Evolutionary conservation across 495 filamentous ascomycete genomes (phyloP), one percentile per base, ranked within the genome.

Genomic region (Aspergillus panamensis): DNA sequence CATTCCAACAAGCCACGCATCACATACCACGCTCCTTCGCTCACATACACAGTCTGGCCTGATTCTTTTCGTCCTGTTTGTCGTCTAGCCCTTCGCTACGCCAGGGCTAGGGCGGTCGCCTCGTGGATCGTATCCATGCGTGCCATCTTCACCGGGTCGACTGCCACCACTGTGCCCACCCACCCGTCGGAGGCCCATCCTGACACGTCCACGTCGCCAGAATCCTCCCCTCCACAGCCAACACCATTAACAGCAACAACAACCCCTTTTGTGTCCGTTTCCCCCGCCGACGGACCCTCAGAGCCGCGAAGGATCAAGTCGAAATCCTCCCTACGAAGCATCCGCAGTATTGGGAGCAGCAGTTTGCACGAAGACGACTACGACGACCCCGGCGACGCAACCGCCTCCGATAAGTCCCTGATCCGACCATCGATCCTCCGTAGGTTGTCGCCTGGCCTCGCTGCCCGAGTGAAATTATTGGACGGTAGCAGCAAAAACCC

Each of bases 401-500:
- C 53, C 25, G 62, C 56, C 17, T 60, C 65, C 25, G 69, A 74
- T 32, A 74, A 71, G 45, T 65, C 61, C 19, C 58, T 66, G 21
- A 64, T 66, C 17, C 69, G 65, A 14, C 63, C 71, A 30, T 73
- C 69, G 30, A 71, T 79, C 58, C 69, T 77, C 50, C 74, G 75
- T 51, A 73, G 75, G 9, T 59, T 79, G 33, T 90, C 87, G 29
- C 87, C 89, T 42, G 88, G 87, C 20, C 78, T 92, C 19, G 87
- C 88, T 59, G 89, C 87, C 49, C 86, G 89, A 70, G 82, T 92
- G 55, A 90, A 88, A 66, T 78, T 86, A 39, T 73, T 92, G 43
- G 85, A 88, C 65, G 68, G 73, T 76, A 87, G 69, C 75, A 80
- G 56, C 66, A 78, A 71, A 74, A 77, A 33, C 55, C 69, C 62